A percentile compares a stretch with the other conserved stretches of the same genome.
Evolutionary conservation across 495 filamentous ascomycete genomes (phyloP).

Genomic region (Daldinia childiae): DNA sequence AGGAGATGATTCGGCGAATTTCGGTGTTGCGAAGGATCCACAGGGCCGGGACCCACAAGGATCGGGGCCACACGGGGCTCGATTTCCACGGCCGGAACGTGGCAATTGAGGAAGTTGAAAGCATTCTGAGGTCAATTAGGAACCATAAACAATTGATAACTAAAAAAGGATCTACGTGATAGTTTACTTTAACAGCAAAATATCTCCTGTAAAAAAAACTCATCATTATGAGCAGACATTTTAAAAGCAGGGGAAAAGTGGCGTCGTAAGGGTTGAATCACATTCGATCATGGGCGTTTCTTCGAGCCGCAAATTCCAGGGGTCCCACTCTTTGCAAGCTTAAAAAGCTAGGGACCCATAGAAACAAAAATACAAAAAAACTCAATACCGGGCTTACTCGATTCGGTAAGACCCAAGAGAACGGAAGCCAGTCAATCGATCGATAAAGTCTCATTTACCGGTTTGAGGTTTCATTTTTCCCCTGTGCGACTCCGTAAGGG

Average conservation of each 20-base stretch:
- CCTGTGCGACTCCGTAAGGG: background rate
- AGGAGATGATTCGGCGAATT: conserved; percentile 39
- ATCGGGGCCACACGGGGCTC: conserved; percentile 39
- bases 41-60: conserved; percentile 35
- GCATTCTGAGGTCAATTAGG: background rate
- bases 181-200: background rate
- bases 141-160: background rate
- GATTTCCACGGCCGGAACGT: conserved; percentile 31
- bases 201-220: conserved; percentile 2
- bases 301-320: conserved; percentile 32
- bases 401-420: conserved; percentile 32
- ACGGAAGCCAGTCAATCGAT: conserved; percentile 33
- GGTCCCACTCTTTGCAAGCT: conserved; percentile 16
- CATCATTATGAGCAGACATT: conserved; percentile 14
- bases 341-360: conserved; percentile 8
- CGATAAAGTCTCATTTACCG: conserved; percentile 9
- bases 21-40: conserved; percentile 37
- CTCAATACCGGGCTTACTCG: conserved; percentile 25
- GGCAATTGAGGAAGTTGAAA: conserved; percentile 2
- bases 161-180: conserved; percentile 8
- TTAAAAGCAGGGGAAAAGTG: conserved; percentile 22
- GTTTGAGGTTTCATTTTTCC: conserved; percentile 22
- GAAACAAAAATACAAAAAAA: conserved; percentile 33
- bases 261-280: conserved; percentile 40
- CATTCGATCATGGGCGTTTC: conserved; percentile 20